phyloP scores from a whole-genome alignment of 2,329 filamentous ascomycete genomes.

The Clonostachys solani region DNA sequence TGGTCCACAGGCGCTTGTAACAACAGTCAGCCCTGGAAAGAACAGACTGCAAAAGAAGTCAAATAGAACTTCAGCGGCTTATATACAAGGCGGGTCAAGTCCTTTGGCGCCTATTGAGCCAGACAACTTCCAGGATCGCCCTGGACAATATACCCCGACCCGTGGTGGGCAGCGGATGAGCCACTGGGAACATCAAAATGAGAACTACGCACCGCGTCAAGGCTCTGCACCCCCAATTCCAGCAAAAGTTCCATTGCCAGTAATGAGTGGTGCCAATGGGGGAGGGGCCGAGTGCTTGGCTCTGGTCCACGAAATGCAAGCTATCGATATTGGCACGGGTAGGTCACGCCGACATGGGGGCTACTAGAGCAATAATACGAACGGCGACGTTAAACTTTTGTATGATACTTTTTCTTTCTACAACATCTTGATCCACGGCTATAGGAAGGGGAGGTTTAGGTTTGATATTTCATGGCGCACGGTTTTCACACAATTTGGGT shows the following conservation, averaged over 20 bases:
- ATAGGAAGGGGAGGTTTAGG: too few species aligned
- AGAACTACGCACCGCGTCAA: slow-evolving; percentile 41
- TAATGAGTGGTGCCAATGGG: slow-evolving; percentile 39
- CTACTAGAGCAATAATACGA: slow-evolving; percentile 16
- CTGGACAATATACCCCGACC: slow-evolving; percentile 20
- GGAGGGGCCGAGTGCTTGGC: slow-evolving; percentile 44
- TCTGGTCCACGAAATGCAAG: slow-evolving; percentile 67
- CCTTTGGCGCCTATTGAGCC: slow-evolving; percentile 50
- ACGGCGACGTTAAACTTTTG: slow-evolving; percentile 10
- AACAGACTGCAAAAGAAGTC: slow-evolving; percentile 64
- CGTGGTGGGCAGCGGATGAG: slow-evolving; percentile 28
- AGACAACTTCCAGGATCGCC: slow-evolving; percentile 44
- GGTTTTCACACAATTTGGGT: too few species aligned
- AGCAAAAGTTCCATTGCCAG: slow-evolving; percentile 60
- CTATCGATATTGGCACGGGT: slow-evolving; percentile 61
- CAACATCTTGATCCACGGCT: too few species aligned
- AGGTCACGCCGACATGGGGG: slow-evolving; percentile 47
- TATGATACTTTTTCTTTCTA: not conserved
- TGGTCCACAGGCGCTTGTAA: slow-evolving; percentile 14
- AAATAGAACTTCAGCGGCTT: slow-evolving; percentile 35
- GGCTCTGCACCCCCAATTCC: slow-evolving; percentile 54
- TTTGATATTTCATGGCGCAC: too few species aligned
- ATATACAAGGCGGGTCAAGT: slow-evolving; percentile 31
- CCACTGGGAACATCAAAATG: slow-evolving; percentile 49
- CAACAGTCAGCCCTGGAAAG: slow-evolving; percentile 33